phyloP scores from a whole-genome alignment of 1,284 basidiomycete species.

The Kalmanozyma brasiliensis region DNA sequence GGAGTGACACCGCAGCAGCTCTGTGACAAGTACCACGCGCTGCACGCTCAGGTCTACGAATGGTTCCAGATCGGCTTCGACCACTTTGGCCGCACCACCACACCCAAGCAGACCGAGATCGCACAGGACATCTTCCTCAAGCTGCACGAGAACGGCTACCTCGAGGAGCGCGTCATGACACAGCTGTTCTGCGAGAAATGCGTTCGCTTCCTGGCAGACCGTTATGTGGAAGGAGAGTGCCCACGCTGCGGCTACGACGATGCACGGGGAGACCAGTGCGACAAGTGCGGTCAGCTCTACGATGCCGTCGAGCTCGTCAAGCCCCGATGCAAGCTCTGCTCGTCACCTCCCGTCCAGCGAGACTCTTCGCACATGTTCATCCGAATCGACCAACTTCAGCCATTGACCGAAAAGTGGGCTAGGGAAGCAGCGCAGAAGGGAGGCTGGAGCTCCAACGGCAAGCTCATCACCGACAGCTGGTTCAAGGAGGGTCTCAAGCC shows the following conservation, averaged over 20 bases:
- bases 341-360: slow-evolving; percentile 75
- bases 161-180: slow-evolving; percentile 64
- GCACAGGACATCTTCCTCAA: slow-evolving; percentile 67
- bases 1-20: slow-evolving; percentile 85
- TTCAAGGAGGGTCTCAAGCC: slow-evolving; percentile 87
- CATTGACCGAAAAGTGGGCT: slow-evolving; percentile 88
- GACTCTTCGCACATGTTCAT: slow-evolving; percentile 93
- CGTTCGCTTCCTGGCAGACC: slow-evolving; percentile 65
- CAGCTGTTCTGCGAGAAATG: slow-evolving; percentile 65
- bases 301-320: slow-evolving; percentile 90
- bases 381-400: slow-evolving; percentile 84
- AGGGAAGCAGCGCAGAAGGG: slow-evolving; percentile 81
- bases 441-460: slow-evolving; percentile 90
- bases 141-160: slow-evolving; percentile 62
- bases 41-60: slow-evolving; percentile 92
- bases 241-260: slow-evolving; percentile 72
- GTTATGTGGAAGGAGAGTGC: slow-evolving; percentile 66
- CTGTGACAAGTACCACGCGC: slow-evolving; percentile 90
- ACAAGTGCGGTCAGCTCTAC: slow-evolving; percentile 89
- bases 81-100: slow-evolving; percentile 94
- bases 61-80: slow-evolving; percentile 96
- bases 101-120: slow-evolving; percentile 82
- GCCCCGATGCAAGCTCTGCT: slow-evolving; percentile 89
- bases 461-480: slow-evolving; percentile 90
- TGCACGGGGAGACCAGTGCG: slow-evolving; percentile 98